Conservation (phyloP, 2,329 filamentous ascomycete genomes). For the Paraconiothyrium brasiliense region DNA sequence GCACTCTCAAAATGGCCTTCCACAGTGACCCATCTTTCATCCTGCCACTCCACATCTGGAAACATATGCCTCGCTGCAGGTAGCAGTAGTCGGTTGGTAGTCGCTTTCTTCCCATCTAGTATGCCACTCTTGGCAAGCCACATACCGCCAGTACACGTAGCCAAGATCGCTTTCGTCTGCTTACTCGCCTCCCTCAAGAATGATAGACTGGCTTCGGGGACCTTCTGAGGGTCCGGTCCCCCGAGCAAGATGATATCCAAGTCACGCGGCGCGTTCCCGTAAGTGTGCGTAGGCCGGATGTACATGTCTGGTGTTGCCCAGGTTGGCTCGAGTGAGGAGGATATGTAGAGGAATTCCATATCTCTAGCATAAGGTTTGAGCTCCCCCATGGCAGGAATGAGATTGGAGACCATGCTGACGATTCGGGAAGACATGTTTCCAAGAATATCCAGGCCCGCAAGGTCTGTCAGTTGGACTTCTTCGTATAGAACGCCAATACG, state of each 20-base stretch:
- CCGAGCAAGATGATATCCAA: conserved; percentile 54
- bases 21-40: conserved; percentile 53
- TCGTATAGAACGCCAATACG: conserved; percentile 55
- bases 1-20: conserved; percentile 37
- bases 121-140: conserved; percentile 52
- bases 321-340: conserved; percentile 45
- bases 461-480: conserved; percentile 52
- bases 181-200: conserved; percentile 51
- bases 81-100: conserved; percentile 50
- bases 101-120: conserved; percentile 51
- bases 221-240: conserved; percentile 44
- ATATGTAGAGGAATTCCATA: conserved; percentile 53
- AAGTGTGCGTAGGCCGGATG: conserved; percentile 28
- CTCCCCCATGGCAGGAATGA: conserved; percentile 22
- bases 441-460: conserved; percentile 53
- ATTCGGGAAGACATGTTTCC: conserved; percentile 47
- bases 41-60: conserved; percentile 50
- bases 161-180: conserved; percentile 49
- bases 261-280: conserved; percentile 51
- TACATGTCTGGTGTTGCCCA: conserved; percentile 43
- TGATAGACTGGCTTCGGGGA: conserved; percentile 44
- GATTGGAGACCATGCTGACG: conserved; percentile 27
- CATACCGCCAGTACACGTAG: conserved; percentile 51
- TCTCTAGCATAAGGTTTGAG: conserved; percentile 35
- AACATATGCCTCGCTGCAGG: conserved; percentile 36